These are phyloP conservation scores for Talaromyces sp. DNA, from an alignment of 2,329 filamentous ascomycete genomes.

Conservation along the genomic window DNA sequence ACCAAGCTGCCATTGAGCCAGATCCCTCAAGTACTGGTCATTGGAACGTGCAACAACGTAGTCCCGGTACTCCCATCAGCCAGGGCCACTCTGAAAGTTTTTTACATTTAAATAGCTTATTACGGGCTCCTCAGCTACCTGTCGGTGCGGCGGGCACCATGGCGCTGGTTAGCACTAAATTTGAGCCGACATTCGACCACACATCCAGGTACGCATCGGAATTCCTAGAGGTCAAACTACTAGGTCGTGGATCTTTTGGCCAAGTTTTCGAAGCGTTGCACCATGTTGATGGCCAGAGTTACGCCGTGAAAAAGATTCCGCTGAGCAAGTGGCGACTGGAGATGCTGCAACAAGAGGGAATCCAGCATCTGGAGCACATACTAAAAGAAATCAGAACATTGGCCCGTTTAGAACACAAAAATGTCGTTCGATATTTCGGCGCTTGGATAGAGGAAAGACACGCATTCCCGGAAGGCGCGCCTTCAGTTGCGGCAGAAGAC, in stretches of 20 bases:
- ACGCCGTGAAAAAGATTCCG: constrained; percentile 64
- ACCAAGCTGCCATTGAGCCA: constrained; percentile 17
- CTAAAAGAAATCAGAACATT: constrained; percentile 60
- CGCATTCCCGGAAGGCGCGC: constrained; percentile 16
- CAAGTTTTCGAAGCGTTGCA: constrained; percentile 61
- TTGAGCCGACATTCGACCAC: constrained; percentile 24
- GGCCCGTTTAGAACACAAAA: constrained; percentile 60
- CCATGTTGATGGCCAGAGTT: constrained; percentile 58
- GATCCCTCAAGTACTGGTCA: constrained; percentile 12
- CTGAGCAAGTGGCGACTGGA: constrained; percentile 52
- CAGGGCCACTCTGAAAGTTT: constrained; percentile 25
- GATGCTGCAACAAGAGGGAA: constrained; percentile 50
- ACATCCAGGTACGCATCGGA: constrained; percentile 48
- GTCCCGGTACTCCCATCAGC: constrained; percentile 21
- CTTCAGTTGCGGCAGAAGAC: not conserved
- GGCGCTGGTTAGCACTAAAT: constrained; percentile 28
- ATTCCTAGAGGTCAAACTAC: constrained; percentile 52
- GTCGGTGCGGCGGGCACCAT: constrained; percentile 32
- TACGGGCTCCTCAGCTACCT: constrained; percentile 25
- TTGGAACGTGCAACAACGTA: constrained; percentile 23
- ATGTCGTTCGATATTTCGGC: constrained; percentile 64
- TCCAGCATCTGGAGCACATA: constrained; percentile 54
- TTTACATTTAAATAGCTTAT: constrained; percentile 24
- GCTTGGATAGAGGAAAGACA: constrained; percentile 59
- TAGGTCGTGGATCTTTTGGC: constrained; percentile 64